These are phyloP conservation scores for Candida patagonica DNA, from an alignment of 805 yeast genomes.

Conservation along the genomic window DNA sequence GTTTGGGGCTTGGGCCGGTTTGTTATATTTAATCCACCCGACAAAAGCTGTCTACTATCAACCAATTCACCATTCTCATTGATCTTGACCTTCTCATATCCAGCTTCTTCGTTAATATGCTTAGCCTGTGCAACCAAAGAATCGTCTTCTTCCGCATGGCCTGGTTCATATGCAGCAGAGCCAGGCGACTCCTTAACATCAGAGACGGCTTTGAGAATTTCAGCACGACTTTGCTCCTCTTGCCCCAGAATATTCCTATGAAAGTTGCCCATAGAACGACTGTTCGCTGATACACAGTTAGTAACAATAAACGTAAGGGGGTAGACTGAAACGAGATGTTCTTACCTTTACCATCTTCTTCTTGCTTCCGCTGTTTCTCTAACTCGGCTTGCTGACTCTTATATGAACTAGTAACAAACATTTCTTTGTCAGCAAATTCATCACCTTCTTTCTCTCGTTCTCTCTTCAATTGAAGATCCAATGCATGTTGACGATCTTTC, in stretches of 20 bases:
- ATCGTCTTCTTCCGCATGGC: constrained; percentile 10
- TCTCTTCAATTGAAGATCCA: constrained; percentile 30
- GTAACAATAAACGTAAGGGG: not conserved
- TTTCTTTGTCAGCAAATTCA: constrained; percentile 32
- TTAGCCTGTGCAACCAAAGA: constrained; percentile 14
- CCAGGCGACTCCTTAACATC: not conserved
- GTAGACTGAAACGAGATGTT: not conserved
- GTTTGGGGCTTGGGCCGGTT: not conserved
- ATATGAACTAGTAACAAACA: constrained; percentile 42
- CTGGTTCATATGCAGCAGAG: not conserved
- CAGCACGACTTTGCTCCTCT: constrained; percentile 16
- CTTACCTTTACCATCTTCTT: constrained; percentile 15
- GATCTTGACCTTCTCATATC: constrained; percentile 16
- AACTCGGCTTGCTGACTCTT: constrained; percentile 30
- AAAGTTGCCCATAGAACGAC: constrained; percentile 13
- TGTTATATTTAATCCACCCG: constrained; percentile 21
- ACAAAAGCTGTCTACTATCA: constrained; percentile 21
- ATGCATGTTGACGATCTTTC: constrained; percentile 34
- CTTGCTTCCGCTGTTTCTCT: constrained; percentile 14
- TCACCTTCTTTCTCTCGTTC: constrained; percentile 35
- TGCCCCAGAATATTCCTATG: constrained; percentile 16
- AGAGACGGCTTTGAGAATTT: constrained; percentile 9
- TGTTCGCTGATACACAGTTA: constrained; percentile 6
- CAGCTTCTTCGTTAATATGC: constrained; percentile 13
- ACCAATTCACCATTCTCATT: constrained; percentile 24